Percentiles rank a stretch among this genome's conserved stretches.
phyloP scores from a whole-genome alignment of 1,139 yeast genomes.

The Sugiyamaella japonica region DNA sequence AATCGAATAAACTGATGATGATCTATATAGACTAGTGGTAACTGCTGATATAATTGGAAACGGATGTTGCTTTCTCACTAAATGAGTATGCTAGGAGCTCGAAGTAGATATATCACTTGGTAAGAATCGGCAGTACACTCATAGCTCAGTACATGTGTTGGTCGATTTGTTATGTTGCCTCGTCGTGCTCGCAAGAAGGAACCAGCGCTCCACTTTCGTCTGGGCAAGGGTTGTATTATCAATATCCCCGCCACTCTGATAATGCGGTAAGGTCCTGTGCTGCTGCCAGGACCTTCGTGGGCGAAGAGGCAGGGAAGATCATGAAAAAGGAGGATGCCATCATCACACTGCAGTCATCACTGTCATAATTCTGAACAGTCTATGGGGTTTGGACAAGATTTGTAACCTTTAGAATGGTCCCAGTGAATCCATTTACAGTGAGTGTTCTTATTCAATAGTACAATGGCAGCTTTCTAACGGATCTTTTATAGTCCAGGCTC shows the following conservation, averaged over 20 bases:
- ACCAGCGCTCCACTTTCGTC: background rate
- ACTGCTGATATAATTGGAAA: too few species aligned
- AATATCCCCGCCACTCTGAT: conserved; percentile 6
- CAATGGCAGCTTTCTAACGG: background rate
- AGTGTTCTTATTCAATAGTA: conserved; percentile 6
- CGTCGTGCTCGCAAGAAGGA: background rate
- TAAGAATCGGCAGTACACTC: background rate
- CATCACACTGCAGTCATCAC: background rate
- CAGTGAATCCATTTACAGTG: conserved; percentile 25
- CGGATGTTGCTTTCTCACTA: too few species aligned
- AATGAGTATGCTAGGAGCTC: too few species aligned
- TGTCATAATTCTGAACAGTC: background rate
- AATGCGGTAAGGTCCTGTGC: background rate
- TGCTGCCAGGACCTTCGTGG: background rate
- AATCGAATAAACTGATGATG: background rate
- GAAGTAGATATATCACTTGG: too few species aligned
- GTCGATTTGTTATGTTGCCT: too few species aligned
- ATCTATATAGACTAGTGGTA: too few species aligned
- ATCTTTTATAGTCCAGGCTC: conserved; percentile 43
- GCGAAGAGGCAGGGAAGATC: background rate
- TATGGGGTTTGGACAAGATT: background rate
- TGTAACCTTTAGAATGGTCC: background rate
- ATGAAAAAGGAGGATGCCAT: background rate
- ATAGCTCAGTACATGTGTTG: too few species aligned
- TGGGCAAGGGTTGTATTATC: conserved; percentile 8